These are phyloP conservation scores for Diaporthe batatas DNA, from an alignment of 2,329 filamentous ascomycete genomes.

Conservation along the genomic window DNA sequence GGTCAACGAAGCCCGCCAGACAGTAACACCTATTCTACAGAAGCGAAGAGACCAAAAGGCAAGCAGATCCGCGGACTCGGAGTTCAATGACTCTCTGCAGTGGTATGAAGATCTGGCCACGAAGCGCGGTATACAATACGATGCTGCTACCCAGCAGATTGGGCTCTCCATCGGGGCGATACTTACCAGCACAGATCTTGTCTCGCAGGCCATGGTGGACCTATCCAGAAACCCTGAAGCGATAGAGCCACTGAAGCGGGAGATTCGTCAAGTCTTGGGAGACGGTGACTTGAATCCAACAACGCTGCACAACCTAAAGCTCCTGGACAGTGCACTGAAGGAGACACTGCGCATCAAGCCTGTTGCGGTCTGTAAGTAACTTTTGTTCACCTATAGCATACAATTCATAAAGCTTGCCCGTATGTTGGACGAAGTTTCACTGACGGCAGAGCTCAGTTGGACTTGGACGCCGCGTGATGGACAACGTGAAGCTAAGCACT, in stretches of 20 bases:
- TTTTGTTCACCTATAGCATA: too few relatives aligned
- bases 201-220: not conserved
- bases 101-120: not conserved
- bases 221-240: not conserved
- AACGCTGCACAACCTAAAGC: not conserved
- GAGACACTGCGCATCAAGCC: not conserved
- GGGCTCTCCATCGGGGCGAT: conserved; percentile 2
- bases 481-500: not conserved
- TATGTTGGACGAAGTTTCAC: not conserved
- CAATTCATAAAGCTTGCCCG: too few relatives aligned
- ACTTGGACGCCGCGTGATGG: not conserved
- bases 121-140: not conserved
- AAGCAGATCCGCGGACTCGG: not conserved
- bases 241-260: not conserved
- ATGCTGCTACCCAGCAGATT: not conserved
- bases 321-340: not conserved
- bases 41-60: not conserved
- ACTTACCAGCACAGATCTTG: not conserved
- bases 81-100: conserved; percentile 1
- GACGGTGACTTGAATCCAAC: not conserved
- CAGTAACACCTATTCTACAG: not conserved
- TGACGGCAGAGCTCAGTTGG: not conserved
- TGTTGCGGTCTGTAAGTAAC: not conserved
- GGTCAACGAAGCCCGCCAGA: conserved; percentile 1
- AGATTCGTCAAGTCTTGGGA: not conserved